phyloP scores from a whole-genome alignment of 306 rosid genomes.

The Purshia tridentata region DNA sequence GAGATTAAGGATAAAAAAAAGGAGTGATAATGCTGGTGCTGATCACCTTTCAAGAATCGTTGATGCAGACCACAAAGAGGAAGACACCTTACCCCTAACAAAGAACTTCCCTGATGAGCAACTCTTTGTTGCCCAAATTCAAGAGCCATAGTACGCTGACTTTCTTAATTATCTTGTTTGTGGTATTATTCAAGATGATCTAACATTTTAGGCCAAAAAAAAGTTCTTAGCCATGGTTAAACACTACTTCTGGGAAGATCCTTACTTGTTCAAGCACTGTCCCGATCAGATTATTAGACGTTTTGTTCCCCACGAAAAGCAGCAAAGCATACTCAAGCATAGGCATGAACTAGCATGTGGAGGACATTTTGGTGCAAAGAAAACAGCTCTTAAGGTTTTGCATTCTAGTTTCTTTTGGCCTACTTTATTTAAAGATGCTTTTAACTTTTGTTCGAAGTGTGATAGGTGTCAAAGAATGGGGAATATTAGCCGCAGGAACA shows the following conservation, averaged over 20 bases:
- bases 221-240: background rate
- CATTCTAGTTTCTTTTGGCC: too few relatives aligned
- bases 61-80: too few relatives aligned
- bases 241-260: background rate
- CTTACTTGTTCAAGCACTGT: background rate
- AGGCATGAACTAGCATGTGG: background rate
- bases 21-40: too few relatives aligned
- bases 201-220: too few relatives aligned
- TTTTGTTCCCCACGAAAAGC: background rate
- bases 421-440: too few relatives aligned
- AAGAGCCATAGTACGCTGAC: background rate
- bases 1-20: too few relatives aligned
- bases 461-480: too few relatives aligned
- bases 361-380: background rate
- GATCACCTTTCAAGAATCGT: background rate
- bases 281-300: background rate
- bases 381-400: background rate
- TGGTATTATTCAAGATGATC: background rate
- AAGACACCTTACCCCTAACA: too few relatives aligned
- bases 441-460: too few relatives aligned
- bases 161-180: background rate
- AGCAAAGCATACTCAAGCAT: background rate
- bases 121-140: too few relatives aligned
- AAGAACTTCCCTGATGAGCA: background rate
- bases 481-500: too few relatives aligned